A percentile compares a stretch with the other conserved stretches of the same genome.
Evolutionary conservation across 441 rosid species (phyloP).

Genomic region (Syzygium syzygioides): DNA sequence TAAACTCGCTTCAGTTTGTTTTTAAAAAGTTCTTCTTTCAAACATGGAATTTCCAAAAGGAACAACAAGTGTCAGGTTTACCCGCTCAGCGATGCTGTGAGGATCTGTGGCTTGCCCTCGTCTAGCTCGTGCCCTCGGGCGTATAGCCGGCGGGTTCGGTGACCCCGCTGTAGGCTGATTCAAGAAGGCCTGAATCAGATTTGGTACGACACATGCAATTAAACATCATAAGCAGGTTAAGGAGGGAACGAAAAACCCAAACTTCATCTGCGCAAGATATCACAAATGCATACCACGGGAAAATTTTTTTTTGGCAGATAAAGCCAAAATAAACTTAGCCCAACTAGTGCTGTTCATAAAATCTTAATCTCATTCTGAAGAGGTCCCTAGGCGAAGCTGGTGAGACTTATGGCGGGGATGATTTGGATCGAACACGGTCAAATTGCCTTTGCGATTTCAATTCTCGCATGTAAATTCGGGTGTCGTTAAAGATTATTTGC

Average conservation of each 20-base stretch:
- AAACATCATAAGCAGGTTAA: background rate
- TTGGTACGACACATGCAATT: background rate
- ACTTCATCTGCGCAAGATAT: background rate
- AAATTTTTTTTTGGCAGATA: background rate
- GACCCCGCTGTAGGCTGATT: background rate
- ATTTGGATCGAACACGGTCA: background rate
- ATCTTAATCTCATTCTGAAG: background rate
- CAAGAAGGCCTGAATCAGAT: background rate
- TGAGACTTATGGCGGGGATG: background rate
- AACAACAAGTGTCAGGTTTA: background rate
- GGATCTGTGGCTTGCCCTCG: conserved; percentile 20
- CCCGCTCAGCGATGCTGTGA: conserved; percentile 21
- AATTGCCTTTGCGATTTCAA: background rate
- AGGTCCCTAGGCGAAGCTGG: background rate
- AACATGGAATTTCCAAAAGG: background rate
- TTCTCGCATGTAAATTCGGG: background rate
- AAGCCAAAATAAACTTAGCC: background rate
- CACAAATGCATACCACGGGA: background rate
- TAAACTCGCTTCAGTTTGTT: background rate
- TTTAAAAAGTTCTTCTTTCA: background rate
- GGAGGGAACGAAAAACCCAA: background rate
- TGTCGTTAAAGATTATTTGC: background rate
- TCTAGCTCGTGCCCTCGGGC: conserved; percentile 17
- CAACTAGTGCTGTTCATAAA: background rate
- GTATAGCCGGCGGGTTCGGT: conserved; percentile 2